A percentile compares a stretch with the other conserved stretches of the same genome.
These are phyloP conservation scores for Microbotryum violaceum DNA, from an alignment of 1,284 basidiomycete species.

Conservation along the genomic window DNA sequence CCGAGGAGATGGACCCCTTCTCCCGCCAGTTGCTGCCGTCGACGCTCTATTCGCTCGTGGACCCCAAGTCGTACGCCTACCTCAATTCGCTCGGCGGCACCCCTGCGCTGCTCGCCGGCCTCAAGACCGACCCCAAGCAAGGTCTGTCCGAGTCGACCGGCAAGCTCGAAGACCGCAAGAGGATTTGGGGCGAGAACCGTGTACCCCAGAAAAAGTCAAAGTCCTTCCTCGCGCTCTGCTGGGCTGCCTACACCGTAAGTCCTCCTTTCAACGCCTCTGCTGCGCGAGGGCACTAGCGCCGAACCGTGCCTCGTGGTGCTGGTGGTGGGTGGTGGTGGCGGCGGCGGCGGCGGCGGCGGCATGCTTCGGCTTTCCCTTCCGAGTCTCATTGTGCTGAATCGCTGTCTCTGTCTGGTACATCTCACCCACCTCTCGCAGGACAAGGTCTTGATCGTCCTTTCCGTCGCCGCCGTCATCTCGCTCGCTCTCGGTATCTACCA, in stretches of 20 bases:
- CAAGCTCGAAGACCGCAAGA: conserved; percentile 56
- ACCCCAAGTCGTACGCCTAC: conserved; percentile 67
- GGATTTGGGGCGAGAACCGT: conserved; percentile 75
- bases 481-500: conserved; percentile 90
- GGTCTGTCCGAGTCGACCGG: conserved; percentile 23
- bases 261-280: conserved; percentile 40
- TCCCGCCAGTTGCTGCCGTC: conserved; percentile 61
- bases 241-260: conserved; percentile 73
- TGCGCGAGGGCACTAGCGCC: neutral
- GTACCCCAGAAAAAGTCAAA: conserved; percentile 73
- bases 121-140: conserved; percentile 40
- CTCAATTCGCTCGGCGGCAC: conserved; percentile 69
- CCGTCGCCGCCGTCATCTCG: conserved; percentile 84
- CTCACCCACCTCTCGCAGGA: conserved; percentile 12
- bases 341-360: too few relatives aligned
- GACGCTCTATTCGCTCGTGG: conserved; percentile 74
- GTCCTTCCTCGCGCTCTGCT: conserved; percentile 77
- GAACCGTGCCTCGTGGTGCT: neutral
- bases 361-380: neutral
- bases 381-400: neutral
- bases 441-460: conserved; percentile 63
- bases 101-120: conserved; percentile 57
- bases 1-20: conserved; percentile 41
- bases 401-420: neutral
- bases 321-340: too few relatives aligned